Evolutionary conservation across 1,284 basidiomycete species (phyloP).

Genomic region (Papiliotrema fonsecae): DNA sequence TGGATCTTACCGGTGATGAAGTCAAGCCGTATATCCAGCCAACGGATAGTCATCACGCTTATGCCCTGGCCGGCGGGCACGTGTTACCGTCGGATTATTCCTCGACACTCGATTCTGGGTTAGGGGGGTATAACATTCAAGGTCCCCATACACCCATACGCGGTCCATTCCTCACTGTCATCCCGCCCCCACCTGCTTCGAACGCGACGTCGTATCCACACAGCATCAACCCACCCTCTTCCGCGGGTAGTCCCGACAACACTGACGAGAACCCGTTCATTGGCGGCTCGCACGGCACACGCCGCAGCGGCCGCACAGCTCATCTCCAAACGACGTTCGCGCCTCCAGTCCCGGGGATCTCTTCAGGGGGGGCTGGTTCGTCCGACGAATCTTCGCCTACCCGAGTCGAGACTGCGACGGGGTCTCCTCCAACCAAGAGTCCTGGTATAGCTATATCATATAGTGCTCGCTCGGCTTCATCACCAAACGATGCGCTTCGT

Average conservation of each 20-base stretch:
- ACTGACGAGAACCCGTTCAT: not conserved
- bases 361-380: not conserved
- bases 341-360: not conserved
- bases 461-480: not conserved
- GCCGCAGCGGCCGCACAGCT: too few species aligned
- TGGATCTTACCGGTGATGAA: constrained; percentile 22
- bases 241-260: not conserved
- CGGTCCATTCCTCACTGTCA: constrained; percentile 7
- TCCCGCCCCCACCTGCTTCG: constrained; percentile 17
- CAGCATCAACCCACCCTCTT: constrained; percentile 3
- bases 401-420: not conserved
- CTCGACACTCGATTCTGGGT: not conserved
- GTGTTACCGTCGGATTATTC: too few species aligned
- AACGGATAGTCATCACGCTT: too few species aligned
- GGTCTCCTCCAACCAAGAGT: not conserved
- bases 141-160: not conserved
- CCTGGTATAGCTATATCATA: not conserved
- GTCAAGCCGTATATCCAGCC: constrained; percentile 19
- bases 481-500: not conserved
- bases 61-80: too few species aligned
- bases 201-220: constrained; percentile 17
- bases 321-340: not conserved
- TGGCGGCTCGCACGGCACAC: not conserved
- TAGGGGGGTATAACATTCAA: not conserved
- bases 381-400: not conserved